phyloP scores from a whole-genome alignment of 164 flowering plant species.

The Malania oleifera region DNA sequence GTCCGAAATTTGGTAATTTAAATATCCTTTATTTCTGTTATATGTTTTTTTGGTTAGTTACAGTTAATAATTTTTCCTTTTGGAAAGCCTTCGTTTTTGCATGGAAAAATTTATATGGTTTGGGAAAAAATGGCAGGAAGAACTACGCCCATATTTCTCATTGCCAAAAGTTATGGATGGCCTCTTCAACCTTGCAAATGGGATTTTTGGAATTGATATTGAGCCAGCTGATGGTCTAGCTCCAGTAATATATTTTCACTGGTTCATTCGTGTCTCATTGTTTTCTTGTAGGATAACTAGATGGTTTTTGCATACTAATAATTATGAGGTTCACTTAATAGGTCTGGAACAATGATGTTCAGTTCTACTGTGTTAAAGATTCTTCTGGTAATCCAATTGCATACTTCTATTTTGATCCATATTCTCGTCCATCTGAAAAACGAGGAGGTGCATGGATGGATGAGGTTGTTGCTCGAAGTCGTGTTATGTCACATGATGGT shows the following conservation, averaged over 20 bases:
- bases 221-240: slow-evolving; percentile 92
- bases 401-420: slow-evolving; percentile 96
- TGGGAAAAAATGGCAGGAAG: slow-evolving; percentile 69
- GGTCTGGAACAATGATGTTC: slow-evolving; percentile 94
- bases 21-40: neutral
- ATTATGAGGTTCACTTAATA: slow-evolving; percentile 15
- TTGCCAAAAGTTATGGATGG: slow-evolving; percentile 98
- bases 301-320: neutral
- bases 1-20: too few relatives aligned
- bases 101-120: slow-evolving; percentile 4
- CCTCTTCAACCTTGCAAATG: slow-evolving; percentile 81
- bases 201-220: slow-evolving; percentile 69
- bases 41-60: neutral
- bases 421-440: slow-evolving; percentile 94
- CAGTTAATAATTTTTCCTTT: neutral
- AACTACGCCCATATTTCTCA: slow-evolving; percentile 87
- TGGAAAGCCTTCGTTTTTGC: neutral
- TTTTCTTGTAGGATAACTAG: slow-evolving; percentile 2
- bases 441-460: slow-evolving; percentile 99
- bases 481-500: slow-evolving; percentile 69
- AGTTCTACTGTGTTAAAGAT: slow-evolving; percentile 79
- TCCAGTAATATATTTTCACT: slow-evolving; percentile 46
- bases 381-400: slow-evolving; percentile 74
- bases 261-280: slow-evolving; percentile 12
- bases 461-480: slow-evolving; percentile 86